Evolutionary conservation across 805 yeast genomes (phyloP), one percentile per base, ranked within the genome.

Genomic region (Blastobotrys peoriensis): DNA sequence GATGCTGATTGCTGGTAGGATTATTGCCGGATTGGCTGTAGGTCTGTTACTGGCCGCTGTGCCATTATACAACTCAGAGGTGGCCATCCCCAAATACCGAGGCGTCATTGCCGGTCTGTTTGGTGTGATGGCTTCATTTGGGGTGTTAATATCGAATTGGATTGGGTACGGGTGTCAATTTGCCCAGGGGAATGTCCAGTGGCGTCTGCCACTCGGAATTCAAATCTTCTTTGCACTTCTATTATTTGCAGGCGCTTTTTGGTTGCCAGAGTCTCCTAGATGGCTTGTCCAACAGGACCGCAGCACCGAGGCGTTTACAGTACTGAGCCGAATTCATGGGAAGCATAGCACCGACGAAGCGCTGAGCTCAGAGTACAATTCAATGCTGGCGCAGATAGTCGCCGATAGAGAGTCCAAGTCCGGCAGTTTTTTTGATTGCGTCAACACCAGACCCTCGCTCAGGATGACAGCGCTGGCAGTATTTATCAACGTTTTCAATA

Each of bases 171-270:
- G 15, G 13, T 23, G 41, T 17, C 13, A 8, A 25, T 25, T 25
- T 13, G 30, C 30, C 13, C 8, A 13, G 8, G 30, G 30, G 8
- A 25, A 25, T 15, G 61, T 69, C 27, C 68, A 79, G 16, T 82
- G 86, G 86, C 74, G 88, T 66, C 70, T 82, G 58, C 86, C 87
- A 13, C 71, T 82, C 48, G 79, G 81, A 3, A 59, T 75, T 45
- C 79, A 74, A 51, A 61, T 71, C 23, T 48, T 73, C 23, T 75
- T 75, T 40, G 75, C 77, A 2, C 41, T 61, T 10, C 44, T 70
- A 19, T 63, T 76, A 48, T 63, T 67, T 13, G 42, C 55, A 4
- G 67, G 75, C 42, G 63, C 71, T 6, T 51, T 64, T 27, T 60
- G 66, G 41, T 61, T 76, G 48, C 79, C 81, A 4, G 79, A 77